Evolutionary conservation across 768 basidiomycete genomes (phyloP).

Genomic region (Tephrocybe rancida): DNA sequence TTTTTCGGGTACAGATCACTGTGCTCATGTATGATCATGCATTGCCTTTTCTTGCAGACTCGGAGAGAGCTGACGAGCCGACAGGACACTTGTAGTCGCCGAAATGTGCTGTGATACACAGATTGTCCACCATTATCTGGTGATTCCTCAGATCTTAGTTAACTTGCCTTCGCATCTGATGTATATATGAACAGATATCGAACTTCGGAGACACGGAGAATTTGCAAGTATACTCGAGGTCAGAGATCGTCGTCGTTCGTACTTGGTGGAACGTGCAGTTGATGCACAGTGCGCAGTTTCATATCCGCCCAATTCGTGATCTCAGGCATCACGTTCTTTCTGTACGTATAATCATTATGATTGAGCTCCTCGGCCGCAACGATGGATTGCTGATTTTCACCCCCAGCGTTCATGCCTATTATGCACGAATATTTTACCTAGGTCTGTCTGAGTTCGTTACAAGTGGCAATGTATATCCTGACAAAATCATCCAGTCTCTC

Average conservation of each 20-base stretch:
- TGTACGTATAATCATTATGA: too few species aligned
- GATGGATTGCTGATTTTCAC: too few species aligned
- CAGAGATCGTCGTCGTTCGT: not conserved
- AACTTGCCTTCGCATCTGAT: too few species aligned
- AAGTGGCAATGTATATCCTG: not conserved
- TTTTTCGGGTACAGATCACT: not conserved
- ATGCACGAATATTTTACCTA: slow-evolving; percentile 5
- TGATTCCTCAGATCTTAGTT: too few species aligned
- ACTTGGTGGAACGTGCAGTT: not conserved
- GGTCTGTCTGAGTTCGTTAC: not conserved
- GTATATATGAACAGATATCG: slow-evolving; percentile 2
- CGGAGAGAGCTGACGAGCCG: not conserved
- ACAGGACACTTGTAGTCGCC: slow-evolving; percentile 11
- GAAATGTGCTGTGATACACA: slow-evolving; percentile 14
- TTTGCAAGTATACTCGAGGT: too few species aligned
- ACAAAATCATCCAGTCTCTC: not conserved
- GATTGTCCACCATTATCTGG: slow-evolving; percentile 17
- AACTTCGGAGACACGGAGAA: too few species aligned
- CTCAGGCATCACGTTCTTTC: not conserved
- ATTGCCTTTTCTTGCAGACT: too few species aligned
- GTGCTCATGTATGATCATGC: not conserved
- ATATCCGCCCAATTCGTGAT: slow-evolving; percentile 3
- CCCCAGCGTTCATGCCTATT: slow-evolving; percentile 8
- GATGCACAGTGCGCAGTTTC: not conserved
- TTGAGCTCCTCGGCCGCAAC: too few species aligned